Evolutionary conservation across 2,329 filamentous ascomycete genomes (phyloP).

Genomic region (Knufia petricola): DNA sequence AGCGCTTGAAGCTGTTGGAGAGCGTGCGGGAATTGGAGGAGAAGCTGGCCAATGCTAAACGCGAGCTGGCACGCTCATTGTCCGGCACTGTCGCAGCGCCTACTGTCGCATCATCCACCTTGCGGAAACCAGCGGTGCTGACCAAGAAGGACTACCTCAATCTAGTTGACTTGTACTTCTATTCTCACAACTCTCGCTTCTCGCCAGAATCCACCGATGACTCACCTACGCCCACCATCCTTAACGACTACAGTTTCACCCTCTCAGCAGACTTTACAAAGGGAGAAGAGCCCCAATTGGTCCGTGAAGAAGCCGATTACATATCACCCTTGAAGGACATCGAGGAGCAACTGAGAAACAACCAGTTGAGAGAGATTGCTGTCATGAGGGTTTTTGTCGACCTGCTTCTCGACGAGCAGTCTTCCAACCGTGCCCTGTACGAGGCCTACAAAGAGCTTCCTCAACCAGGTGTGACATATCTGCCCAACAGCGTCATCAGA

Average conservation of each 20-base stretch:
- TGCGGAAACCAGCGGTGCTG: conserved; percentile 19
- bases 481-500: conserved; percentile 46
- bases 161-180: conserved; percentile 41
- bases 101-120: background rate
- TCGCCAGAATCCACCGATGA: conserved; percentile 20
- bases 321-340: conserved; percentile 24
- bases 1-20: conserved; percentile 18
- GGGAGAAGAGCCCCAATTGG: conserved; percentile 11
- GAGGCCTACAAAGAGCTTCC: conserved; percentile 44
- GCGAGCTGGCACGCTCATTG: conserved; percentile 13
- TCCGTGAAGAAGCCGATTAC: conserved; percentile 16
- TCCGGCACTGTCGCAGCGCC: background rate
- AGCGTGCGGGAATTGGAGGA: conserved; percentile 22
- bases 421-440: conserved; percentile 43
- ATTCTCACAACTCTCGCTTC: conserved; percentile 24
- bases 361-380: conserved; percentile 19
- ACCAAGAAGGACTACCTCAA: conserved; percentile 37
- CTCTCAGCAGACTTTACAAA: conserved; percentile 21
- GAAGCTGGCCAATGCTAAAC: conserved; percentile 19
- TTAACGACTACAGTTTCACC: conserved; percentile 22
- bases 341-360: conserved; percentile 29
- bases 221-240: conserved; percentile 20
- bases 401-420: conserved; percentile 35
- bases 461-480: conserved; percentile 43
- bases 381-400: conserved; percentile 27